phyloP scores from a whole-genome alignment of 139 green algal genomes.

The Yamagishiella unicocca region DNA sequence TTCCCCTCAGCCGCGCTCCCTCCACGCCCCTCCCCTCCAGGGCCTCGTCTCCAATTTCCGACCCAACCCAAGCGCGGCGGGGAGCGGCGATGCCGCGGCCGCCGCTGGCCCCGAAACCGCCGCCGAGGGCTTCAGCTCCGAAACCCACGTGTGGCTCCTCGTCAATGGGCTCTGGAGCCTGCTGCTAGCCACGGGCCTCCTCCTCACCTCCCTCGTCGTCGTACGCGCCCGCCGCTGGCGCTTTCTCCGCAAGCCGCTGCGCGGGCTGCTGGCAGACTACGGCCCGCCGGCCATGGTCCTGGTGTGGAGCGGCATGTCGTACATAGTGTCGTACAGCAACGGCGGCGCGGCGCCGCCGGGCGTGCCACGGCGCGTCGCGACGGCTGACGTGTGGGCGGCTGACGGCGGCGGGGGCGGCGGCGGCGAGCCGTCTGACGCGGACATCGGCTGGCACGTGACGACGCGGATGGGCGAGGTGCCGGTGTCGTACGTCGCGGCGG shows the following conservation, averaged over 20 bases:
- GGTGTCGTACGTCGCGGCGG: conserved; percentile 73
- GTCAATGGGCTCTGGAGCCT: conserved; percentile 88
- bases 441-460: conserved; percentile 12
- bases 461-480: conserved; percentile 67
- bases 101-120: background rate
- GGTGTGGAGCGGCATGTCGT: conserved; percentile 75
- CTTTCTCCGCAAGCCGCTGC: conserved; percentile 55
- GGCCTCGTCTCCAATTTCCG: conserved; percentile 59
- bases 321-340: conserved; percentile 56
- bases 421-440: background rate
- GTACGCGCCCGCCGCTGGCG: conserved; percentile 77
- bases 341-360: conserved; percentile 40
- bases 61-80: background rate
- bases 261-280: conserved; percentile 88
- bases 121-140: background rate
- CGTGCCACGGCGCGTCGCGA: conserved; percentile 71
- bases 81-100: background rate
- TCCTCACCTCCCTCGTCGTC: conserved; percentile 64
- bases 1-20: background rate
- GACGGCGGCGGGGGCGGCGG: conserved; percentile 49
- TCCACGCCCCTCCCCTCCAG: conserved; percentile 20
- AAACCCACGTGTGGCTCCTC: conserved; percentile 38
- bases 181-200: conserved; percentile 72
- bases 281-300: conserved; percentile 82
- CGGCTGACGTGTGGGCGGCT: conserved; percentile 81